Percentiles rank a stretch among this genome's conserved stretches.
Conservation (phyloP, 805 yeast genomes). For the Wickerhamomyces sydowiorum region DNA sequence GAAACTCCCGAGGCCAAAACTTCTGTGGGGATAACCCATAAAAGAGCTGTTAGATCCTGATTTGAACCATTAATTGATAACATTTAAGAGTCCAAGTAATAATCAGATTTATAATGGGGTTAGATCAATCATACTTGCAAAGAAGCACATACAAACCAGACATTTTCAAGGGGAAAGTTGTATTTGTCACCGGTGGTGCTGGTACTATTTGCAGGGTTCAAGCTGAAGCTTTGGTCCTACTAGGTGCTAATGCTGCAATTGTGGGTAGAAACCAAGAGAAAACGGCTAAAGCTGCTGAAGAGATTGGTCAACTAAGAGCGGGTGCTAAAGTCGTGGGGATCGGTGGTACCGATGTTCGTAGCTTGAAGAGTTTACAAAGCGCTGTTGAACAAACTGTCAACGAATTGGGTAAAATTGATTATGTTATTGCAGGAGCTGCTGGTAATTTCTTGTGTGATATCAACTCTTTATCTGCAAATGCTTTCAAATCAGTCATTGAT, state of each 20-base stretch:
- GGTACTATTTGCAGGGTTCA: slow-evolving; percentile 94
- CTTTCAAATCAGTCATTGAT: slow-evolving; percentile 80
- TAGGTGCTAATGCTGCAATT: slow-evolving; percentile 87
- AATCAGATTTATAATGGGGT: neutral
- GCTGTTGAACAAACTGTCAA: slow-evolving; percentile 66
- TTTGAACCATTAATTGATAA: too few species aligned
- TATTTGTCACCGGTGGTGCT: slow-evolving; percentile 92
- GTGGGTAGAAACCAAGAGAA: slow-evolving; percentile 71
- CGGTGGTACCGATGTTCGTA: slow-evolving; percentile 75
- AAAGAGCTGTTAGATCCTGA: too few species aligned
- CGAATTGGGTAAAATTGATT: slow-evolving; percentile 75
- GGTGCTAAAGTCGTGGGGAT: slow-evolving; percentile 68
- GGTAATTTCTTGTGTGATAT: slow-evolving; percentile 86
- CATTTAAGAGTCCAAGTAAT: too few species aligned
- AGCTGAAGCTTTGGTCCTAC: slow-evolving; percentile 71
- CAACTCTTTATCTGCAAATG: slow-evolving; percentile 73
- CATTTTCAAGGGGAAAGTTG: slow-evolving; percentile 78
- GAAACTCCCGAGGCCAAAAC: too few species aligned
- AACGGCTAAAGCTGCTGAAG: slow-evolving; percentile 63
- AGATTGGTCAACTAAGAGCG: slow-evolving; percentile 48
- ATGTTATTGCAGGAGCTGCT: slow-evolving; percentile 92
- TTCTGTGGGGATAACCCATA: neutral
- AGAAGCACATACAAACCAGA: slow-evolving; percentile 45
- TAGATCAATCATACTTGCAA: slow-evolving; percentile 23
- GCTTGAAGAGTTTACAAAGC: slow-evolving; percentile 45